Evolutionary conservation across 176 grass and related monocot genomes (phyloP).

Genomic region (Bolboschoenus planiculmis): DNA sequence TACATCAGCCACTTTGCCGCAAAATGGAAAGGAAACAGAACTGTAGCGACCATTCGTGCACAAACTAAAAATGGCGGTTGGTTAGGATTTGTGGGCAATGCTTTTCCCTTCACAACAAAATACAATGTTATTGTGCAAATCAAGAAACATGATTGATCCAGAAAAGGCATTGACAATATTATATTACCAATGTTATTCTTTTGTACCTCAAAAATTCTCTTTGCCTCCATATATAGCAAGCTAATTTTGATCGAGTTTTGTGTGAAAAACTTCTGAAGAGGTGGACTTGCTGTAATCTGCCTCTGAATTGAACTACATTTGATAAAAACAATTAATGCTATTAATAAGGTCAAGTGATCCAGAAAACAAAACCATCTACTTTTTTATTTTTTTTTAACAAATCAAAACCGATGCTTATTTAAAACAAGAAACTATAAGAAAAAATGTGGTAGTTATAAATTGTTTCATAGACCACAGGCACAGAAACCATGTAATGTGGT

Average conservation of each 20-base stretch:
- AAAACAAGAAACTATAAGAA: not conserved
- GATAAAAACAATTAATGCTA: conserved; percentile 6
- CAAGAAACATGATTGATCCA: not conserved
- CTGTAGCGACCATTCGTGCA: conserved; percentile 46
- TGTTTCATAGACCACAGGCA: conserved; percentile 84
- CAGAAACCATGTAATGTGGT: conserved; percentile 72
- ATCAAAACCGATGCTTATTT: not conserved
- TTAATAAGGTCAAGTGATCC: not conserved
- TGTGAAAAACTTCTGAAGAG: conserved; percentile 47
- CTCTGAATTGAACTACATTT: conserved; percentile 67
- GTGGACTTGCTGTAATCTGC: conserved; percentile 59
- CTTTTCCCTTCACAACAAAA: conserved; percentile 43
- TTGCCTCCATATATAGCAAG: conserved; percentile 81
- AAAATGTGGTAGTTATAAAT: conserved; percentile 39
- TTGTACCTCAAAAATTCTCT: conserved; percentile 68
- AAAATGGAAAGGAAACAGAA: conserved; percentile 84
- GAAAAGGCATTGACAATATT: not conserved
- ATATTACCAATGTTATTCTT: not conserved
- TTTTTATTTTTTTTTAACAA: not conserved
- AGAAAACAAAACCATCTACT: not conserved
- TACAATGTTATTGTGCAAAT: not conserved
- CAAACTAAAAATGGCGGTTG: conserved; percentile 35
- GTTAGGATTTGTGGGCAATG: conserved; percentile 40
- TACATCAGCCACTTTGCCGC: conserved; percentile 61
- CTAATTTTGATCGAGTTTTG: conserved; percentile 68